phyloP scores from a whole-genome alignment of 139 green algal species.

The Chlorella sorokiniana region DNA sequence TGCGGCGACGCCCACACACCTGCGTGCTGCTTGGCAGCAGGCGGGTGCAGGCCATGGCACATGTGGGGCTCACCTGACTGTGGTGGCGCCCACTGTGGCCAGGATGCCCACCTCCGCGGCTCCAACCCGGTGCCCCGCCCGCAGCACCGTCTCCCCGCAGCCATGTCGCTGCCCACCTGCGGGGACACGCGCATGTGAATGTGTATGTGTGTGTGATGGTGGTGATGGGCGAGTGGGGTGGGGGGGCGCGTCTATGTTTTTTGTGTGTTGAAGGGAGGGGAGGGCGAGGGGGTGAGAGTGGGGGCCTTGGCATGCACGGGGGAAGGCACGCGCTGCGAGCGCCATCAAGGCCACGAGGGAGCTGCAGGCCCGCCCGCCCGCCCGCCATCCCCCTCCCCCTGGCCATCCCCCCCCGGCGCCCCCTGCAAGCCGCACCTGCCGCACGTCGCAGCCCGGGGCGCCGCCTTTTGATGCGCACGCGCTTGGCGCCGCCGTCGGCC shows the following conservation, averaged over 20 bases:
- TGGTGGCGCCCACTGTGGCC: conserved; percentile 80
- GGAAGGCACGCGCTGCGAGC: no score
- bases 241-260: no score
- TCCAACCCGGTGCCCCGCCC: conserved; percentile 69
- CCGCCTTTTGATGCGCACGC: conserved; percentile 71
- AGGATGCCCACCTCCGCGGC: conserved; percentile 90
- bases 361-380: no score
- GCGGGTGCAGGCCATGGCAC: background rate
- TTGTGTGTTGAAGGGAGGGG: no score
- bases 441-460: conserved; percentile 32
- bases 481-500: conserved; percentile 20
- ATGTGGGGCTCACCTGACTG: conserved; percentile 49
- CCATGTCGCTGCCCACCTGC: conserved; percentile 80
- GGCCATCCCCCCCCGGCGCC: background rate
- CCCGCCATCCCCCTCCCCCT: no score
- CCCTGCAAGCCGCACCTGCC: background rate
- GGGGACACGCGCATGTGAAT: background rate
- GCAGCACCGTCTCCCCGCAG: conserved; percentile 71
- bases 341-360: no score
- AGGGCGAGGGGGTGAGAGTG: no score
- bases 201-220: background rate
- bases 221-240: background rate
- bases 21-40: background rate
- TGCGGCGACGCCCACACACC: background rate
- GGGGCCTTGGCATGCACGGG: no score